Percentiles rank a stretch among this genome's conserved stretches.
Evolutionary conservation across 352 stramenopile species (phyloP).

Genomic region (Phytophthora pluvialis): DNA sequence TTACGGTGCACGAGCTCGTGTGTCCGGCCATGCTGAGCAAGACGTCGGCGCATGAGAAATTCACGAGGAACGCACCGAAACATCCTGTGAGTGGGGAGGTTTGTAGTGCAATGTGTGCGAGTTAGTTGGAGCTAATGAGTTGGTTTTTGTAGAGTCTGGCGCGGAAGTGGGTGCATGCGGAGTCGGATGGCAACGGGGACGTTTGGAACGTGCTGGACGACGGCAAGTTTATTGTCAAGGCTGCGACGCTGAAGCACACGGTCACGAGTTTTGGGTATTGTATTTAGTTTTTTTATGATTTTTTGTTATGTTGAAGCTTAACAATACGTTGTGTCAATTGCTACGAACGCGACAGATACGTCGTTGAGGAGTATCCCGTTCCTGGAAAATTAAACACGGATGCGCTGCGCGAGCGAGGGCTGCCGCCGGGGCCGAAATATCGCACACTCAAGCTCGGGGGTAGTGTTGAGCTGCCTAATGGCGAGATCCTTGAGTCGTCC

Average conservation of each 20-base stretch:
- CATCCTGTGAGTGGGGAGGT: constrained; percentile 54
- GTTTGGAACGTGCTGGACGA: constrained; percentile 84
- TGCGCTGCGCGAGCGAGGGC: constrained; percentile 74
- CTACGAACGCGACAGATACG: constrained; percentile 52
- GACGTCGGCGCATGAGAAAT: constrained; percentile 62
- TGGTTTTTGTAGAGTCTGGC: constrained; percentile 46
- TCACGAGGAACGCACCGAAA: constrained; percentile 58
- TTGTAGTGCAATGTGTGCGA: background rate
- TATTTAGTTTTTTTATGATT: constrained; percentile 1
- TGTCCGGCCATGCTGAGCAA: constrained; percentile 52
- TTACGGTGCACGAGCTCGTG: constrained; percentile 83
- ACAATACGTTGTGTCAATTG: background rate
- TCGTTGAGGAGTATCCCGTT: constrained; percentile 76
- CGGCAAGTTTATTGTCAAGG: constrained; percentile 63
- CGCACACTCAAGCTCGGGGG: constrained; percentile 89
- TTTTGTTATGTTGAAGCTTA: background rate
- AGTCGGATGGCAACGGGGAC: constrained; percentile 59
- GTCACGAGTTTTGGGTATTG: constrained; percentile 81
- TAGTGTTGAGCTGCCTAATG: constrained; percentile 82
- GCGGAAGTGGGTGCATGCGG: constrained; percentile 58
- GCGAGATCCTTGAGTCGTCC: constrained; percentile 71
- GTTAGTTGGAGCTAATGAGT: constrained; percentile 1
- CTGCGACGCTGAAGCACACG: constrained; percentile 76
- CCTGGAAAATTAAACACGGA: constrained; percentile 89
- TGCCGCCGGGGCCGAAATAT: constrained; percentile 92